Percentiles rank a stretch among this genome's conserved stretches.
These are phyloP conservation scores for Mycena vitilis DNA, from an alignment of 768 basidiomycete species.

Conservation along the genomic window DNA sequence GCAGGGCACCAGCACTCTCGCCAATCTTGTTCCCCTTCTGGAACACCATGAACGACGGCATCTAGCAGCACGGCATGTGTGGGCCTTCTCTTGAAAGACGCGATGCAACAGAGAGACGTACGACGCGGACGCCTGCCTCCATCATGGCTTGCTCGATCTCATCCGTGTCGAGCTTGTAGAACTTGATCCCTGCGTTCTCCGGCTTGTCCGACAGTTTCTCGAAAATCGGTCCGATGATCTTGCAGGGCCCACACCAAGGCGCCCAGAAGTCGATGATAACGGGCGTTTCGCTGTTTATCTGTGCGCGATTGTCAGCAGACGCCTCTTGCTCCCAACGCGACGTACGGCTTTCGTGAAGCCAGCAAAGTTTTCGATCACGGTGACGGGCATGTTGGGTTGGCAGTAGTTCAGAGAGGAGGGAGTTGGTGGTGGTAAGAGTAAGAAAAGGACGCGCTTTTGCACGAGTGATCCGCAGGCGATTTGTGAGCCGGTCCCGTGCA, in stretches of 20 bases:
- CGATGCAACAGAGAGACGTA: conserved; percentile 47
- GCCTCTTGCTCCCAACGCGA: conserved; percentile 23
- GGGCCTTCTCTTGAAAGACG: too few species aligned
- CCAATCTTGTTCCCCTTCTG: conserved; percentile 43
- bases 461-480: neutral
- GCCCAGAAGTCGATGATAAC: conserved; percentile 82
- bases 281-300: conserved; percentile 61
- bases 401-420: neutral
- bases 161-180: conserved; percentile 85
- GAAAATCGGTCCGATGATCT: conserved; percentile 71
- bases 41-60: conserved; percentile 49
- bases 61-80: conserved; percentile 40
- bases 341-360: conserved; percentile 61
- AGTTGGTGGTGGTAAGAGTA: neutral
- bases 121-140: conserved; percentile 72
- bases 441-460: conserved; percentile 16
- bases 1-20: conserved; percentile 53
- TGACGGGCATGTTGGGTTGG: conserved; percentile 51
- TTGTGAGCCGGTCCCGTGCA: conserved; percentile 19
- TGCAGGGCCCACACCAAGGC: conserved; percentile 82
- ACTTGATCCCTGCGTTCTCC: conserved; percentile 54
- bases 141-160: conserved; percentile 61
- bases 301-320: conserved; percentile 8
- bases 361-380: conserved; percentile 45
- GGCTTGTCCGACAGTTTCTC: conserved; percentile 60